Evolutionary conservation across 1,284 basidiomycete genomes (phyloP).

Genomic region (Trichosporon sp.): DNA sequence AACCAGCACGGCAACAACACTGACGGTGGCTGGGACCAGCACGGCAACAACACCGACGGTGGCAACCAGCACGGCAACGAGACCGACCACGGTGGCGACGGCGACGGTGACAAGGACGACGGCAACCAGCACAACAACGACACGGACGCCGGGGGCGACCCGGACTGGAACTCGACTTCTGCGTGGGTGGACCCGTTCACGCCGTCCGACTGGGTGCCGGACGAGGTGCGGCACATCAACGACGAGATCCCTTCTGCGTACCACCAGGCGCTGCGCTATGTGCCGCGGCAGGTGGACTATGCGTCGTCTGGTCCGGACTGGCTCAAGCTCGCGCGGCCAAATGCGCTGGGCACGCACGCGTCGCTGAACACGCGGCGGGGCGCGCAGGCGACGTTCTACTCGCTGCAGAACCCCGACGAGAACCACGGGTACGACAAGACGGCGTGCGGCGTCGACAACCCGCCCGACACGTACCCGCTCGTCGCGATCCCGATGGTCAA

Average conservation of each 20-base stretch:
- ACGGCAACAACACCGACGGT: neutral
- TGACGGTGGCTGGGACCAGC: neutral
- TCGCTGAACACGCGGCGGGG: neutral
- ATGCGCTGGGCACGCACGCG: neutral
- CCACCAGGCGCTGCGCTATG: neutral
- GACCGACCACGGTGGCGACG: neutral
- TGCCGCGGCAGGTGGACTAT: neutral
- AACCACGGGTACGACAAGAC: constrained; percentile 9
- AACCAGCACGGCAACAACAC: neutral
- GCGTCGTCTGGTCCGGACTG: neutral
- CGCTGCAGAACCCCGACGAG: constrained; percentile 8
- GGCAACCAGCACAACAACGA: neutral
- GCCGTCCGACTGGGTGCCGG: neutral
- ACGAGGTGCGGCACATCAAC: neutral
- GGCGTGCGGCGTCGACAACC: neutral
- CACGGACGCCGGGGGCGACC: neutral
- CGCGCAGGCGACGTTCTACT: constrained; percentile 6
- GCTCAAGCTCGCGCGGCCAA: neutral
- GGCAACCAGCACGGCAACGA: neutral
- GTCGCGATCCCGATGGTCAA: neutral
- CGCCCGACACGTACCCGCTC: constrained; percentile 2
- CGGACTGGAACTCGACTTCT: neutral
- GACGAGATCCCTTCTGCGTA: neutral
- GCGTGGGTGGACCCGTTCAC: neutral
- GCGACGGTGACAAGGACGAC: neutral